Evolutionary conservation across 371 early-diverging fungal genomes (phyloP).

Genomic region (Thermomucor indicae-seudaticae): DNA sequence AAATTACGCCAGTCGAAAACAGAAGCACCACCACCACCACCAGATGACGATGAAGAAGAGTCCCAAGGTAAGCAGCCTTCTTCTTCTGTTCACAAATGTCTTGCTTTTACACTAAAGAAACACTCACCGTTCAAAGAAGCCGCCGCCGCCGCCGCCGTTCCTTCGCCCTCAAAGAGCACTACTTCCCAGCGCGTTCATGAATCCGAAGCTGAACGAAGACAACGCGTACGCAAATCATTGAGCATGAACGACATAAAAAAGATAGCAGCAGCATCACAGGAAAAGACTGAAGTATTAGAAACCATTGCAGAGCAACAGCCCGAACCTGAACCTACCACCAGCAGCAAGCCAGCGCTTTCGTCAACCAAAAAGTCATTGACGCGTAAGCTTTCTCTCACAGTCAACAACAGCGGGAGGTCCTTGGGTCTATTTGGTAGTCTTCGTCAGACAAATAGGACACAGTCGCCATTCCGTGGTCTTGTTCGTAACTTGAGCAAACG

Average conservation of each 20-base stretch:
- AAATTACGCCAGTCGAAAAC: constrained; percentile 3
- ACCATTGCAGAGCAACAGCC: not conserved
- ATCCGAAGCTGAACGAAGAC: not conserved
- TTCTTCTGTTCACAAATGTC: too few relatives aligned
- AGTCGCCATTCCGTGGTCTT: constrained; percentile 13
- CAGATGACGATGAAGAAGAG: not conserved
- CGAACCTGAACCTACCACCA: not conserved
- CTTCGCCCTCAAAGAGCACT: too few relatives aligned
- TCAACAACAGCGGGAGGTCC: not conserved
- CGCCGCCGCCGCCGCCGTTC: not conserved
- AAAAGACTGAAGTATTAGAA: not conserved
- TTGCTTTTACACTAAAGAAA: too few relatives aligned
- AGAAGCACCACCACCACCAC: not conserved
- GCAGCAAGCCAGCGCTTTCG: too few relatives aligned
- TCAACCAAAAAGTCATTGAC: too few relatives aligned
- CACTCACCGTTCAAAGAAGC: not conserved
- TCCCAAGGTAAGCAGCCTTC: not conserved
- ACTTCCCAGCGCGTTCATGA: not conserved
- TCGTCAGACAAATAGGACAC: constrained; percentile 15
- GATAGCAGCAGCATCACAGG: constrained; percentile 2
- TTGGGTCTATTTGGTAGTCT: constrained; percentile 23
- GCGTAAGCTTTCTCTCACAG: not conserved
- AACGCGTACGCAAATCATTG: constrained; percentile 13
- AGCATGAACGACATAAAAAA: constrained; percentile 11
- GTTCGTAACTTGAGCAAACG: constrained; percentile 21